Evolutionary conservation across 2,329 filamentous ascomycete species (phyloP).

Genomic region (Thermoascus crustaceus): DNA sequence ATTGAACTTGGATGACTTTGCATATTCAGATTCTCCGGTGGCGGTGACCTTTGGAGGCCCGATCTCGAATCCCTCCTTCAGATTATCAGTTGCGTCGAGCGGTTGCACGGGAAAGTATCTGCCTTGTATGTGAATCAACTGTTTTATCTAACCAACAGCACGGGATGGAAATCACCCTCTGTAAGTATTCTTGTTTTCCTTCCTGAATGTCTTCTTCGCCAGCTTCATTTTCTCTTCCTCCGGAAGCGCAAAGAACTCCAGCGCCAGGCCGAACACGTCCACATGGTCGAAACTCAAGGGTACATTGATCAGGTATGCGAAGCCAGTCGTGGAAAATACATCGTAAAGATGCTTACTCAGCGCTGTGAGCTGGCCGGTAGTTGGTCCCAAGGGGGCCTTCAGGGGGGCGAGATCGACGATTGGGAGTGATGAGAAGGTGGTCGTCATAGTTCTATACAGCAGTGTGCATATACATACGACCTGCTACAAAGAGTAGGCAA

Average conservation of each 20-base stretch:
- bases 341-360: conserved; percentile 34
- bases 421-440: conserved; percentile 35
- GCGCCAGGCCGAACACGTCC: conserved; percentile 35
- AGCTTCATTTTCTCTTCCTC: conserved; percentile 31
- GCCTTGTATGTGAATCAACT: too few relatives aligned
- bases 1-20: conserved; percentile 22
- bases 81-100: conserved; percentile 30
- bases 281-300: conserved; percentile 36
- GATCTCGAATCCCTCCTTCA: conserved; percentile 43
- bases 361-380: conserved; percentile 16
- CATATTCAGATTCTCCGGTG: conserved; percentile 5
- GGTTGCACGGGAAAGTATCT: conserved; percentile 40
- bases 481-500: too few relatives aligned
- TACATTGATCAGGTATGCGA: conserved; percentile 39
- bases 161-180: conserved; percentile 23
- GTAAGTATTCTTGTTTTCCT: conserved; percentile 37
- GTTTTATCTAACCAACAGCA: too few relatives aligned
- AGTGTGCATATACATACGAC: too few relatives aligned
- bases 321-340: conserved; percentile 40
- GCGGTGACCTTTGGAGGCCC: conserved; percentile 21
- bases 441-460: conserved; percentile 28
- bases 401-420: conserved; percentile 36
- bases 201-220: conserved; percentile 36
- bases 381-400: conserved; percentile 14
- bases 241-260: conserved; percentile 32